Percentiles rank a stretch among this genome's conserved stretches.
These are phyloP conservation scores for Solanum lignicaule DNA, from an alignment of 257 asterid genomes.

Conservation along the genomic window DNA sequence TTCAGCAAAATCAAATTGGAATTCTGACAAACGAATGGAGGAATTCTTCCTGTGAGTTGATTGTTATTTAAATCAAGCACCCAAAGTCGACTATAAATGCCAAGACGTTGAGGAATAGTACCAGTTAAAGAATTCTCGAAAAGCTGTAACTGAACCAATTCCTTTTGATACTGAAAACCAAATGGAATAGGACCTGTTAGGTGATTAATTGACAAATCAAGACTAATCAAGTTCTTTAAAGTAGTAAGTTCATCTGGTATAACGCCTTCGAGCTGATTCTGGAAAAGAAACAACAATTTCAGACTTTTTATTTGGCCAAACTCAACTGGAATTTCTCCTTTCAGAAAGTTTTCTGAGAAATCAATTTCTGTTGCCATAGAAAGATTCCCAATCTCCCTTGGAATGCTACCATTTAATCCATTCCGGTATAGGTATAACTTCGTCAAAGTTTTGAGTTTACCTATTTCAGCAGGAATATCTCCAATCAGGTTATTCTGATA, in stretches of 20 bases:
- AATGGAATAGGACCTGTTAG: constrained; percentile 79
- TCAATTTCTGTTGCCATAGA: constrained; percentile 48
- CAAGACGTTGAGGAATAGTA: constrained; percentile 63
- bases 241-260: constrained; percentile 63
- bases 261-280: constrained; percentile 60
- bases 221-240: constrained; percentile 50
- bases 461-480: constrained; percentile 64
- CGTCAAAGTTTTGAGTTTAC: constrained; percentile 30
- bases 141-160: constrained; percentile 59
- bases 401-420: constrained; percentile 69
- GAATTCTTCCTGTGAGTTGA: constrained; percentile 57
- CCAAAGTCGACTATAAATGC: constrained; percentile 61
- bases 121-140: constrained; percentile 63
- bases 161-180: constrained; percentile 58
- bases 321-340: constrained; percentile 67
- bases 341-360: constrained; percentile 69
- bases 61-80: constrained; percentile 77
- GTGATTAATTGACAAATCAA: constrained; percentile 69
- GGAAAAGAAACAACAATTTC: constrained; percentile 50
- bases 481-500: constrained; percentile 69
- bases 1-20: constrained; percentile 62
- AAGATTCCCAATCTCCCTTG: constrained; percentile 75
- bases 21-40: constrained; percentile 48
- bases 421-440: constrained; percentile 61
- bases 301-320: constrained; percentile 39